Percentiles rank a stretch among this genome's conserved stretches.
Evolutionary conservation across 192 early-diverging fungal species (phyloP).

Genomic region (Coemansia guatemalensis): DNA sequence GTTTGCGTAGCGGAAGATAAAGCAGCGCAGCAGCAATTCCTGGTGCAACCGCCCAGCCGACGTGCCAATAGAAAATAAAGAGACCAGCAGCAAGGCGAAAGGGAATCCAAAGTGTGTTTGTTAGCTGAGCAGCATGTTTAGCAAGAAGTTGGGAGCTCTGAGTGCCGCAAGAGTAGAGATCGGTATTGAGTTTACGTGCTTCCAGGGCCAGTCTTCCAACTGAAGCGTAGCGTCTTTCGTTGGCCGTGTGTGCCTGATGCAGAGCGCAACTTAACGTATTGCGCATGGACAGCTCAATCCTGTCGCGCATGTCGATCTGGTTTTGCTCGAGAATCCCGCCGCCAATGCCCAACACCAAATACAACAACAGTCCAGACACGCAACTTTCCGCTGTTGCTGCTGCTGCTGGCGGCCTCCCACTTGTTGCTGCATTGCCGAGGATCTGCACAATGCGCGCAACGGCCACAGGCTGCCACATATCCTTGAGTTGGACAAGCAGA

Average conservation of each 20-base stretch:
- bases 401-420: background rate
- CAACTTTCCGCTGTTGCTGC: background rate
- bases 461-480: conserved; percentile 16
- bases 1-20: conserved; percentile 33
- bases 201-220: background rate
- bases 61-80: conserved; percentile 38
- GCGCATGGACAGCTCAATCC: conserved; percentile 19
- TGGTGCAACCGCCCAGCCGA: conserved; percentile 33
- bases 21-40: conserved; percentile 19
- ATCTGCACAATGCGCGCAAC: conserved; percentile 26
- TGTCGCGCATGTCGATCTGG: conserved; percentile 39
- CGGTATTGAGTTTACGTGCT: background rate
- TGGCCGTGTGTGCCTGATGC: conserved; percentile 11
- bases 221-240: background rate
- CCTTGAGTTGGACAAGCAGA: conserved; percentile 23
- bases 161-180: conserved; percentile 31
- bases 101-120: conserved; percentile 23
- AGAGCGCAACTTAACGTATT: conserved; percentile 17
- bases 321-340: conserved; percentile 33
- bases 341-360: background rate
- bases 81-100: conserved; percentile 16
- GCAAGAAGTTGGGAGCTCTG: conserved; percentile 17
- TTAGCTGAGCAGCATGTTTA: conserved; percentile 11
- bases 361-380: background rate
- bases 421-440: background rate